Conservation (phyloP, 352 stramenopile genomes). For the Globisporangium paddicum region DNA sequence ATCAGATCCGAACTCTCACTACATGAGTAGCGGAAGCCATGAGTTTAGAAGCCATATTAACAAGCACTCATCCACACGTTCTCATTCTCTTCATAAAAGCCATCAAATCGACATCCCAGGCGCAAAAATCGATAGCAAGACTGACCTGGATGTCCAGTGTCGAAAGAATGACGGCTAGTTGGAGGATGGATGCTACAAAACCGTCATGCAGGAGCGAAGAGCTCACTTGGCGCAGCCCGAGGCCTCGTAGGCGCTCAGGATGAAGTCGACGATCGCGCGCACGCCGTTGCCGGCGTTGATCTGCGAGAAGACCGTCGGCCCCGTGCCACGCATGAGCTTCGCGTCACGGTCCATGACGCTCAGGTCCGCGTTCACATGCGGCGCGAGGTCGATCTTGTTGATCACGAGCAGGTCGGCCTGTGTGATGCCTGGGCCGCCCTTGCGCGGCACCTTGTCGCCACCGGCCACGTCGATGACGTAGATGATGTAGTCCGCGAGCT, state of each 20-base stretch:
- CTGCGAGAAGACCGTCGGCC: slow-evolving; percentile 95
- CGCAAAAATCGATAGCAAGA: background rate
- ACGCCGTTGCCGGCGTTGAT: slow-evolving; percentile 91
- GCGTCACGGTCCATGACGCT: slow-evolving; percentile 95
- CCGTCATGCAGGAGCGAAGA: background rate
- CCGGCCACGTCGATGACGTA: slow-evolving; percentile 99
- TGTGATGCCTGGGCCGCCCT: slow-evolving; percentile 97
- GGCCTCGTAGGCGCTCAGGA: slow-evolving; percentile 37
- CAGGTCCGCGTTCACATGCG: slow-evolving; percentile 93
- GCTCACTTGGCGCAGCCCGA: slow-evolving; percentile 24
- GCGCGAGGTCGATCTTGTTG: slow-evolving; percentile 98
- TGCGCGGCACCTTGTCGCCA: slow-evolving; percentile 97
- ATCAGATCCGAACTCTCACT: no score
- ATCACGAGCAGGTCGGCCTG: slow-evolving; percentile 97
- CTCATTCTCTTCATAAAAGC: background rate
- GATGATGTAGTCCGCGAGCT: slow-evolving; percentile 98
- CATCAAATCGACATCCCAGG: background rate
- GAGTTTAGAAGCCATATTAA: background rate
- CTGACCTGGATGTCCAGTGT: background rate
- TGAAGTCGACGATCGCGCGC: slow-evolving; percentile 85
- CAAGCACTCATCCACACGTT: background rate
- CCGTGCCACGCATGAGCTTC: slow-evolving; percentile 92
- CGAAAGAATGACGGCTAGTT: background rate
- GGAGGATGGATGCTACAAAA: background rate
- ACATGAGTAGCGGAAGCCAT: no score